Base-by-base conservation (phyloP, 306 rosid species). In the Quercus alba region DNA sequence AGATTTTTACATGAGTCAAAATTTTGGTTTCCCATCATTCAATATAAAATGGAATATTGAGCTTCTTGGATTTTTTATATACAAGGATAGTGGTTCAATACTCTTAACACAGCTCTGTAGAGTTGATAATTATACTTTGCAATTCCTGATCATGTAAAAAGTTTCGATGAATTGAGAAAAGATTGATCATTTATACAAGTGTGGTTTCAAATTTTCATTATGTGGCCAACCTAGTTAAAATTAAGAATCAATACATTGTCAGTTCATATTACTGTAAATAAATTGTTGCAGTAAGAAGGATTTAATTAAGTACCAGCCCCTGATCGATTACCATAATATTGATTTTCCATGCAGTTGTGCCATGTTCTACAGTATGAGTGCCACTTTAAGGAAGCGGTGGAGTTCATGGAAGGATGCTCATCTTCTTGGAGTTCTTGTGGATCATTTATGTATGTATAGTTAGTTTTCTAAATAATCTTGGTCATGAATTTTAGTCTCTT, bases 311-410 rank as follows among this genome's bases (percentile, higher is more conserved):
- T 51, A 44, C 38, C 62, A 69, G 57, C 15, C 62, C 67, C 56
- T 73, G 55, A 51, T 14, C 55, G 33, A 64, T 20, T 83, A 21
- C 41, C 74, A 64, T 62, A 78, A 76, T 52, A 63, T 74, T 76
- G 52, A 67, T 82, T 83, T 81, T 74, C 81, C 79, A 15, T 83
- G 86, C 92, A 95, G 99, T 70, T 90, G 81, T 93, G 99, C 86
- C 99, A 95, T 86, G 93, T 91, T 84, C 90, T 91, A 84, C 98
- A 95, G 82, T 76, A 90, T 5, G 75, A 85, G 63, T 95, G 99
- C 52, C 90, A 6, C 28, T 91, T 93, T 76, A 88, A 87, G 81
- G 98, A 93, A 82, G 99, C 99, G 26, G 90, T 95, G 49, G 81
- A 84, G 81, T 95, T 95, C 83, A 90, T 95, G 98, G 92, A 91